These are phyloP conservation scores for Thielaviopsis populi DNA, from an alignment of 2,329 filamentous ascomycete species.

Conservation along the genomic window DNA sequence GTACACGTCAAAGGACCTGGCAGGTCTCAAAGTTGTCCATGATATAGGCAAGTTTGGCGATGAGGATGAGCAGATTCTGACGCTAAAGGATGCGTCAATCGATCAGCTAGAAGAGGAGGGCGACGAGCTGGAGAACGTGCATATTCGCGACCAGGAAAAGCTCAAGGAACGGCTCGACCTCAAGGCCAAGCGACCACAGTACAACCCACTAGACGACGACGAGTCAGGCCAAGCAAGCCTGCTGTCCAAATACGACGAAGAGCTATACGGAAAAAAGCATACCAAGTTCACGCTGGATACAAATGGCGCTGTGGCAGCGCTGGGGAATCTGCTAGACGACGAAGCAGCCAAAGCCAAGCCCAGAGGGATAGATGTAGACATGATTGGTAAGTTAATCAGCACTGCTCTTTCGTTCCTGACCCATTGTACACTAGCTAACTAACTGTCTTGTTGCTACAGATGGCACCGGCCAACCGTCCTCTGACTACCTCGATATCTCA, in stretches of 20 bases:
- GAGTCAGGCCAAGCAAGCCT: conserved; percentile 51
- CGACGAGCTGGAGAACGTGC: conserved; percentile 73
- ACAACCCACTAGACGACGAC: conserved; percentile 69
- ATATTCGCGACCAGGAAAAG: conserved; percentile 56
- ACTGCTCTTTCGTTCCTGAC: conserved; percentile 22
- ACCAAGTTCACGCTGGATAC: conserved; percentile 80
- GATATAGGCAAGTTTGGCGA: conserved; percentile 63
- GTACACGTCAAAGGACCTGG: conserved; percentile 74
- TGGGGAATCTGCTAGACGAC: conserved; percentile 38
- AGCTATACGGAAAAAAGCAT: conserved; percentile 76
- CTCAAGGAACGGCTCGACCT: conserved; percentile 62
- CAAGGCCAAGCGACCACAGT: conserved; percentile 80
- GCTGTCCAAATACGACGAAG: conserved; percentile 86
- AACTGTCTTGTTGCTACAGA: background rate
- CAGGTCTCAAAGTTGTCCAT: conserved; percentile 83
- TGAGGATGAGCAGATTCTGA: conserved; percentile 75
- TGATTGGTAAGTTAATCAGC: conserved; percentile 38
- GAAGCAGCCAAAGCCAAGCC: conserved; percentile 40
- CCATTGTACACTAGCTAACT: conserved; percentile 24
- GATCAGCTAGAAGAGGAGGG: conserved; percentile 64
- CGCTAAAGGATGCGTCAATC: conserved; percentile 84
- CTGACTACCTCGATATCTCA: conserved; percentile 77
- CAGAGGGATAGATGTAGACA: conserved; percentile 62
- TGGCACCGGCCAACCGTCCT: conserved; percentile 31
- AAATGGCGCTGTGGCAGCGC: conserved; percentile 52